Percentiles rank a stretch among this genome's conserved stretches.
These are phyloP conservation scores for Cordyceps fumosorosea DNA, from an alignment of 2,329 filamentous ascomycete species.

Conservation along the genomic window DNA sequence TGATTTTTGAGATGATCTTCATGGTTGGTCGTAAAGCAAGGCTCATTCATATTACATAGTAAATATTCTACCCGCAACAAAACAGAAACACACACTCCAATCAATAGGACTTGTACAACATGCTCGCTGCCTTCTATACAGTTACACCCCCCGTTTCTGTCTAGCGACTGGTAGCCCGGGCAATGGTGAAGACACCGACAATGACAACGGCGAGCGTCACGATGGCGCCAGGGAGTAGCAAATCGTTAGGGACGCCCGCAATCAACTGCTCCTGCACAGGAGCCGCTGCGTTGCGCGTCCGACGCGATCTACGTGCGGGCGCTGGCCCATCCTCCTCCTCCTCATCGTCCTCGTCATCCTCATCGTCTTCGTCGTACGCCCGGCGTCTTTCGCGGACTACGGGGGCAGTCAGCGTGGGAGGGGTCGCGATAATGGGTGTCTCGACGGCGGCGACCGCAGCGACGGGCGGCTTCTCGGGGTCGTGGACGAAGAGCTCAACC, in stretches of 20 bases:
- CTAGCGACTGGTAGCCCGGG: conserved; percentile 52
- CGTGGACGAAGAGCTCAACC: conserved; percentile 94
- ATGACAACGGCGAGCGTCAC: conserved; percentile 94
- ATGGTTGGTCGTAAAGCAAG: conserved; percentile 9
- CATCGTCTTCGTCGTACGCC: conserved; percentile 41
- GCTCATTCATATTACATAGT: conserved; percentile 15
- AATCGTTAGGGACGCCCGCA: conserved; percentile 85
- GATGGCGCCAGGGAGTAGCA: conserved; percentile 88
- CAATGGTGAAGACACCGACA: conserved; percentile 84
- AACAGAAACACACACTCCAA: not conserved
- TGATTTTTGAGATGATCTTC: not conserved
- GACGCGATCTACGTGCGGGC: conserved; percentile 29
- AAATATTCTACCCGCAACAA: conserved; percentile 9
- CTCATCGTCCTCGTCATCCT: conserved; percentile 45
- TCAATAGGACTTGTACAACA: conserved; percentile 6
- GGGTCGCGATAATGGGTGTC: conserved; percentile 37
- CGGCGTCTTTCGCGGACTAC: conserved; percentile 45
- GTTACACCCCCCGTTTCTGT: not conserved
- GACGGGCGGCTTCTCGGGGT: conserved; percentile 84
- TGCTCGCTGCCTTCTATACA: not conserved
- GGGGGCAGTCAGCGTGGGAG: conserved; percentile 40
- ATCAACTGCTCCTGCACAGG: conserved; percentile 70
- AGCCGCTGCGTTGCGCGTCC: conserved; percentile 29
- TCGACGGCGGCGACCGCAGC: conserved; percentile 47
- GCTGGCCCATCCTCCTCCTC: conserved; percentile 33